Base-by-base conservation (phyloP, 129 eudicot species). In the Dittrichia graveolens region DNA sequence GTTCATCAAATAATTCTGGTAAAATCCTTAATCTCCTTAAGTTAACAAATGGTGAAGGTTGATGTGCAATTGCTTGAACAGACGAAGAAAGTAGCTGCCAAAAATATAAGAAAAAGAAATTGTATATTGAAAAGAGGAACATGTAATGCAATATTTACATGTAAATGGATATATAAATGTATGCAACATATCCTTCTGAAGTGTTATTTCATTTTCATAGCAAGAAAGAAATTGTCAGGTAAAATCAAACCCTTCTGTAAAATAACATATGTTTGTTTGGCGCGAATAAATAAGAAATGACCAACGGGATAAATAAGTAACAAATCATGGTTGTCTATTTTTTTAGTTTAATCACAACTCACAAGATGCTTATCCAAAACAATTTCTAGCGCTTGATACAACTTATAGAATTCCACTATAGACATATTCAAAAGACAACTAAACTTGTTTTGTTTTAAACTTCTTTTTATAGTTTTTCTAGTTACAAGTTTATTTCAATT, bases 11-110 rank as follows among this genome's bases (percentile, higher is more conserved):
- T 6, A 8, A 3, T 38, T 38, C 45, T 10, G 47, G 66, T 37
- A 37, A 40, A 39, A 61, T 61, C 66, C 12, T 61, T 39, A 61
- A 61, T 37, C 24, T 38, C 18, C 38, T 61, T 38, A 61, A 61
- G 66, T 61, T 61, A 61, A 46, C 45, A 61, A 61, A 61, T 5
- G 66, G 66, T 12, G 66, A 38, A 61, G 46, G 66, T 61, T 61
- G 66, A 61, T 61, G 18, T 37, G 66, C 38, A 9, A 61, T 38
- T 61, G 37, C 9, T 61, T 37, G 46, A 45, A 12, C 46, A 39
- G 3, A 6, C 38, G 24, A 61, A 61, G 66, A 61, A 61, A 61
- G 46, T 12, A 11, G 18, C 66, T 61, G 46, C 66, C 38, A 3
- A 12, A 38, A 5, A 61, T 35, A 5, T 12, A 3, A 7, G 42